Evolutionary conservation across 2,329 filamentous ascomycete genomes (phyloP), one percentile per base, ranked within the genome.

Genomic region (Aureobasidium uvarum): DNA sequence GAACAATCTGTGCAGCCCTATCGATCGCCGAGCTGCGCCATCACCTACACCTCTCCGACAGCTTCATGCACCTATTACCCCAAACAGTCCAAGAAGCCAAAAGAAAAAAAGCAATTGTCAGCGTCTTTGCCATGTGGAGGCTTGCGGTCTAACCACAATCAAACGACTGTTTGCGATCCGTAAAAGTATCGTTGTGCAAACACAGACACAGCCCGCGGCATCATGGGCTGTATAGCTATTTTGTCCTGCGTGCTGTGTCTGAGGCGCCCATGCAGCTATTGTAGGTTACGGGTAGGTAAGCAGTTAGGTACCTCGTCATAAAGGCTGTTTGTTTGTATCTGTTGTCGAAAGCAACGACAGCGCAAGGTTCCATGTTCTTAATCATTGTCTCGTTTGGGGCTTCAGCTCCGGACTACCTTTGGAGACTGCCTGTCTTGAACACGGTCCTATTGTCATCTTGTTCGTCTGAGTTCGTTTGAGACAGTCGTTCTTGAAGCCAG

Each of bases 1-100:
- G 36, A 52, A 52, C 56, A 50, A 39, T 60, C 28, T n/a, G 16
- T 62, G 38, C 59, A 52, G 59, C 59, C 59, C 59, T 43, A 14
- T 23, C 7, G 23, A 33, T 50, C 33, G 59, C 59, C 59, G 33
- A 62, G 33, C 25, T 43, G 13, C 59, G 46, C 36, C 46, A 20
- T 60, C 38, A 25, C 18, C n/a, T 60, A 20, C 43, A 46, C 18
- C 14, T 28, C 20, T 31, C 18, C 3, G 7, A 59, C 54, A 45
- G 3, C 33, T 59, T n/a, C 25, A 48, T 48, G 39, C 56, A 62
- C 33, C n/a, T 50, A 13, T 36, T 46, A 14, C 50, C 58, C 58
- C 4, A 51, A 51, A 62, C 14, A 50, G 46, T 39, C 48, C 16
- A 5, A 23, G 48, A 28, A 23, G 10, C 11, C 39, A n/a, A 18